Evolutionary conservation across 345 rosid genomes (phyloP).

Genomic region (Rhodomyrtus tomentosa): DNA sequence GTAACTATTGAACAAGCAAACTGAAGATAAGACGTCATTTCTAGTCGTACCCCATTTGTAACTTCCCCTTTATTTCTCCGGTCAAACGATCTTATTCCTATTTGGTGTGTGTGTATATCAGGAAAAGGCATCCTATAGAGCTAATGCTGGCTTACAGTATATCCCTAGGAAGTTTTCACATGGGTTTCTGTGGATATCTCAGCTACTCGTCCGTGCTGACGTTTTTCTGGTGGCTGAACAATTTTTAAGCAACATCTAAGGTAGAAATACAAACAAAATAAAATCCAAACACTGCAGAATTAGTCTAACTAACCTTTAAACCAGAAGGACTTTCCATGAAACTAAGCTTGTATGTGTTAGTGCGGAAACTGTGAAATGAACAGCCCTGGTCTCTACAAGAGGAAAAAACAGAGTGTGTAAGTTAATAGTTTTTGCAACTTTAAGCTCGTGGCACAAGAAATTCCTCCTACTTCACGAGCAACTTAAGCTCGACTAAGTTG

Average conservation of each 20-base stretch:
- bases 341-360: conserved; percentile 87
- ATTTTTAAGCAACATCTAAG: not conserved
- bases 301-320: conserved; percentile 43
- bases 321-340: conserved; percentile 98
- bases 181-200: too few species aligned
- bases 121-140: too few species aligned
- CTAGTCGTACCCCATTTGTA: too few species aligned
- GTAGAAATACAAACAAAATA: not conserved
- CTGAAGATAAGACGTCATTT: too few species aligned
- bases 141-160: too few species aligned
- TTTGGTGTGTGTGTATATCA: too few species aligned
- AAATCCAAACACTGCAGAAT: not conserved
- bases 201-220: too few species aligned
- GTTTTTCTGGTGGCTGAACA: too few species aligned
- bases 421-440: not conserved
- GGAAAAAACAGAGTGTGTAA: not conserved
- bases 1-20: too few species aligned
- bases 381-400: conserved; percentile 77
- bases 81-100: too few species aligned
- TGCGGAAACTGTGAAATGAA: conserved; percentile 89
- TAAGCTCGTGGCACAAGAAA: not conserved
- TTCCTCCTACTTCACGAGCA: not conserved
- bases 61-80: too few species aligned
- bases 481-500: not conserved
- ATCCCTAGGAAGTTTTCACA: too few species aligned